Conservation (phyloP, 768 basidiomycete genomes). For the Tricholoma flavovirens region DNA sequence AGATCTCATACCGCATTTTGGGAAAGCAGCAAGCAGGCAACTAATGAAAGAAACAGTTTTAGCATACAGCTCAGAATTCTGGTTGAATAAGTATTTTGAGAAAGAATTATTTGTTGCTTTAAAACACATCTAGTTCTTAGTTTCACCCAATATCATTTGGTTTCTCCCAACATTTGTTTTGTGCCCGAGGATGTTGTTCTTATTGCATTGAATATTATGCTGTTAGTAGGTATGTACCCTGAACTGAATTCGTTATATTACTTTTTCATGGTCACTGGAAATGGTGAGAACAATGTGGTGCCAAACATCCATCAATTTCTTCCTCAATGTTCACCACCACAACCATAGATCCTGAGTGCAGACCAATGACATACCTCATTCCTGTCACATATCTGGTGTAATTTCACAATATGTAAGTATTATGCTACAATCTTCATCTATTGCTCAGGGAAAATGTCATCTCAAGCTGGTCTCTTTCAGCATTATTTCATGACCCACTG, state of each 20-base stretch:
- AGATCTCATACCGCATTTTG: slow-evolving; percentile 7
- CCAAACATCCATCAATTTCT: background rate
- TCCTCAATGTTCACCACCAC: background rate
- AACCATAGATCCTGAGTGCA: background rate
- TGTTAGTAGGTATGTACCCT: background rate
- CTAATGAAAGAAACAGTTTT: slow-evolving; percentile 3
- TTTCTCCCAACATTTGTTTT: background rate
- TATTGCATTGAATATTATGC: background rate
- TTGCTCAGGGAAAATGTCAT: background rate
- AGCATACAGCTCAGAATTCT: slow-evolving; percentile 1
- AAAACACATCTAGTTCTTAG: background rate
- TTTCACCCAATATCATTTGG: background rate
- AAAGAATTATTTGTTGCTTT: background rate
- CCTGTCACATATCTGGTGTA: background rate
- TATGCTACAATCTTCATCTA: no score
- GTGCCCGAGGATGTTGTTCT: background rate
- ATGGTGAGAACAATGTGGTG: background rate
- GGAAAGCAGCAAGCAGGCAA: slow-evolving; percentile 1
- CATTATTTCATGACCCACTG: no score
- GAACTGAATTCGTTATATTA: background rate
- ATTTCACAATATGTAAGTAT: background rate
- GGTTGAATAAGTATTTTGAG: background rate
- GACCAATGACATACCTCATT: background rate
- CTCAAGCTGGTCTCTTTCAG: no score
- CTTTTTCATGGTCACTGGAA: background rate